These are phyloP conservation scores for Fusarium palustre DNA, from an alignment of 2,329 filamentous ascomycete species.

Conservation along the genomic window DNA sequence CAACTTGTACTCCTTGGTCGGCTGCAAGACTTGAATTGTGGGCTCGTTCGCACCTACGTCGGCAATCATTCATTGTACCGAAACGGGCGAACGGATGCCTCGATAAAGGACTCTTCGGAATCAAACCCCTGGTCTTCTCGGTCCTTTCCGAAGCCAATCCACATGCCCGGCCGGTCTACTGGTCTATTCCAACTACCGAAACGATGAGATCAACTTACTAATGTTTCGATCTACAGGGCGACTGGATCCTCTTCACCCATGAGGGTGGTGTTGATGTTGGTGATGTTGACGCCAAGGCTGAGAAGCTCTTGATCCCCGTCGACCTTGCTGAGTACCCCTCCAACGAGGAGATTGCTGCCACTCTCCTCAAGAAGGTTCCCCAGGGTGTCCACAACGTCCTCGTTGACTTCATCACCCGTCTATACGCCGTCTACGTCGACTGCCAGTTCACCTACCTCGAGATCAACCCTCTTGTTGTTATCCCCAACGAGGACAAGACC, in stretches of 20 bases:
- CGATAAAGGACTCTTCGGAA: conserved; percentile 47
- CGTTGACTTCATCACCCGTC: conserved; percentile 97
- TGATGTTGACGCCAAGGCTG: conserved; percentile 98
- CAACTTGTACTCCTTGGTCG: conserved; percentile 41
- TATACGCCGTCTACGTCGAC: conserved; percentile 99
- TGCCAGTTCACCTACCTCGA: conserved; percentile 99
- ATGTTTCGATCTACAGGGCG: conserved; percentile 72
- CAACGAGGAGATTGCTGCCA: conserved; percentile 89
- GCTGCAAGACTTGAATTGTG: conserved; percentile 41
- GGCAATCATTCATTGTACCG: conserved; percentile 46
- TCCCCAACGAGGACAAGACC: conserved; percentile 91
- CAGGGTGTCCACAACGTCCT: conserved; percentile 97
- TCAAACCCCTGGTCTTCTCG: conserved; percentile 33
- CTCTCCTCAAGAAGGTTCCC: conserved; percentile 92
- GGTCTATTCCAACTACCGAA: conserved; percentile 16
- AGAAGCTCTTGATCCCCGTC: conserved; percentile 98
- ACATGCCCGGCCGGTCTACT: conserved; percentile 13
- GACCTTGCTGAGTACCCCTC: conserved; percentile 95
- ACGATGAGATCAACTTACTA: conserved; percentile 32
- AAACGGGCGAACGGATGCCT: conserved; percentile 56
- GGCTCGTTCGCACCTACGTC: conserved; percentile 39
- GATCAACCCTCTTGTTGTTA: conserved; percentile 98
- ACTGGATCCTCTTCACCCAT: conserved; percentile 99
- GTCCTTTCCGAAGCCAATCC: conserved; percentile 29
- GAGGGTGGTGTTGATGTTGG: conserved; percentile 99